A percentile compares a stretch with the other conserved stretches of the same genome.
Conservation (phyloP, 768 basidiomycete species). For the Tubosaeta sp. region DNA sequence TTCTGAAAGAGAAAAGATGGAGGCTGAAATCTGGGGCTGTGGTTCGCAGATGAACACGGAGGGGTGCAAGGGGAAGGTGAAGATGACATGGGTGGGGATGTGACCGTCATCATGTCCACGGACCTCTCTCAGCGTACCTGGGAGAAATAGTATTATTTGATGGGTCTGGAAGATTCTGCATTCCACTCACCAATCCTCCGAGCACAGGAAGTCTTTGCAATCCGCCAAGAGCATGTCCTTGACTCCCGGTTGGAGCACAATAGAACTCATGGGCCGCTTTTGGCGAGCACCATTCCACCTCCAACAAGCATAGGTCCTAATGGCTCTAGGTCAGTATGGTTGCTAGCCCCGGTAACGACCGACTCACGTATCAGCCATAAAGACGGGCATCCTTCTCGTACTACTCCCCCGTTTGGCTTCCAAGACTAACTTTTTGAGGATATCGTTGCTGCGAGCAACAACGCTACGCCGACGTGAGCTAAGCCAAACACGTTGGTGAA, state of each 20-base stretch:
- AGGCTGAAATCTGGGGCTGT: no score
- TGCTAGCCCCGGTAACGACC: slow-evolving; percentile 5
- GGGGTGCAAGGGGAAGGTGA: no score
- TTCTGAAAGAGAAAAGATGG: no score
- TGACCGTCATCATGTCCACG: slow-evolving; percentile 27
- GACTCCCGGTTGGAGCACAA: slow-evolving; percentile 83
- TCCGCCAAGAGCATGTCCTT: slow-evolving; percentile 89
- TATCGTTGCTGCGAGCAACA: slow-evolving; percentile 83
- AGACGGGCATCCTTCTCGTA: slow-evolving; percentile 90
- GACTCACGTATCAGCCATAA: slow-evolving; percentile 82
- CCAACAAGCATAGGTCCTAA: slow-evolving; percentile 72
- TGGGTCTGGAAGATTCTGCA: slow-evolving; percentile 15
- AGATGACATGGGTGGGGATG: no score
- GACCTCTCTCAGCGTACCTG: slow-evolving; percentile 90
- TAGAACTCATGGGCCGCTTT: slow-evolving; percentile 90
- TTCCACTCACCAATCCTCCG: slow-evolving; percentile 75
- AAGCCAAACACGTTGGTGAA: slow-evolving; percentile 6
- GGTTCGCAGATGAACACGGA: no score
- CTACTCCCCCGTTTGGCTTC: slow-evolving; percentile 70
- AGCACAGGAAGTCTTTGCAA: slow-evolving; percentile 79
- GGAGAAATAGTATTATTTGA: slow-evolving; percentile 17
- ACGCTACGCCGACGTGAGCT: slow-evolving; percentile 46
- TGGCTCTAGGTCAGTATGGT: neutral
- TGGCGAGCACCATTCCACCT: slow-evolving; percentile 85
- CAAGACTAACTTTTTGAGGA: slow-evolving; percentile 79